Conservation (phyloP, 2,329 filamentous ascomycete species). For the Chrysoporthe cubensis region DNA sequence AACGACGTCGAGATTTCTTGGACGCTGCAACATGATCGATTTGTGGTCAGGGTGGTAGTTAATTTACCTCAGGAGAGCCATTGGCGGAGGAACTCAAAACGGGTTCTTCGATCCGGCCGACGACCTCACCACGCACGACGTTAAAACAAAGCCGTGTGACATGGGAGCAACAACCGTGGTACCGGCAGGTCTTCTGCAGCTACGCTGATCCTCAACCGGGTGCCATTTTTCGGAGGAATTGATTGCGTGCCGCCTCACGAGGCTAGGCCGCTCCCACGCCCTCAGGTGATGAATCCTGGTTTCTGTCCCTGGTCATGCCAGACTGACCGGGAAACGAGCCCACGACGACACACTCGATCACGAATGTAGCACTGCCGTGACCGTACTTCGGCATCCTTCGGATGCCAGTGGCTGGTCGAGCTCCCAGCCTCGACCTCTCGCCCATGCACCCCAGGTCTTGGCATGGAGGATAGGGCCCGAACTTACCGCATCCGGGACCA, state of each 20-base stretch:
- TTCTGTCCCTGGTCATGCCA: neutral
- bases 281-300: neutral
- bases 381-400: neutral
- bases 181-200: neutral
- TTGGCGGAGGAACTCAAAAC: slow-evolving; percentile 21
- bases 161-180: neutral
- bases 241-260: slow-evolving; percentile 17
- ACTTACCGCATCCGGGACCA: slow-evolving; percentile 17
- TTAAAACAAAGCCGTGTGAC: slow-evolving; percentile 1
- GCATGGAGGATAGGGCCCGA: slow-evolving; percentile 19
- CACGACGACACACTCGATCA: neutral
- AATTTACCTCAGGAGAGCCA: neutral
- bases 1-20: neutral
- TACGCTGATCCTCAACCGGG: neutral
- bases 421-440: neutral
- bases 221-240: slow-evolving; percentile 13
- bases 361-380: neutral
- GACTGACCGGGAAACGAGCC: neutral
- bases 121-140: neutral
- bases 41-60: neutral
- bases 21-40: neutral
- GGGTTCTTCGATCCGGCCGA: neutral
- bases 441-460: slow-evolving; percentile 19
- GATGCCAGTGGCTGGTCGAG: neutral
- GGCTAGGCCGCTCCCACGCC: slow-evolving; percentile 13